phyloP scores from a whole-genome alignment of 1,139 yeast genomes.

The Kodamaea derodonti region DNA sequence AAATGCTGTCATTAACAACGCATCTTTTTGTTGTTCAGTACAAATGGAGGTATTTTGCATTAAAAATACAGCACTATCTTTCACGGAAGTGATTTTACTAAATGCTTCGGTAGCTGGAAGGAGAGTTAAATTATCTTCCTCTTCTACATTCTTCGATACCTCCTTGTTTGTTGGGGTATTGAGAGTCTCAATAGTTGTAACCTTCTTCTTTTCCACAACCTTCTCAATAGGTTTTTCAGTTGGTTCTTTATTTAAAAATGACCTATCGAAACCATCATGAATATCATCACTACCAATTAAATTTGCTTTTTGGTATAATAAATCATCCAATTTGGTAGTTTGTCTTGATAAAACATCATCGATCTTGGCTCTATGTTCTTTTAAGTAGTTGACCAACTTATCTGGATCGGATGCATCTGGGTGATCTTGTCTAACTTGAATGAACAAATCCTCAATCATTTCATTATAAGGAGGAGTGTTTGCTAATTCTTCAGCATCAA shows the following conservation, averaged over 20 bases:
- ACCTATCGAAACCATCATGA: constrained; percentile 90
- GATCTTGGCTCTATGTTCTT: constrained; percentile 66
- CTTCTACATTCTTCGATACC: constrained; percentile 21
- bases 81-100: constrained; percentile 50
- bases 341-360: constrained; percentile 60
- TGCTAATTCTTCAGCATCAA: constrained; percentile 49
- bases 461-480: constrained; percentile 82
- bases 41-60: constrained; percentile 65
- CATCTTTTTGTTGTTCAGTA: constrained; percentile 84
- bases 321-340: constrained; percentile 55
- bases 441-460: constrained; percentile 86
- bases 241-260: constrained; percentile 61
- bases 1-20: constrained; percentile 88
- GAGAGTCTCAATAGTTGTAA: constrained; percentile 5
- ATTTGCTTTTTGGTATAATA: constrained; percentile 65
- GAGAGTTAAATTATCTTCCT: constrained; percentile 32
- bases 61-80: constrained; percentile 49
- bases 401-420: constrained; percentile 46
- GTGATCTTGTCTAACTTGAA: constrained; percentile 61
- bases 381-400: constrained; percentile 39
- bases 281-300: constrained; percentile 89
- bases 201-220: not conserved
- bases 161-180: constrained; percentile 9
- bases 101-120: constrained; percentile 63
- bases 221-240: constrained; percentile 11